Percentiles rank a stretch among this genome's conserved stretches.
Evolutionary conservation across 2,329 filamentous ascomycete genomes (phyloP).

Genomic region (Exophiala alcalophila): DNA sequence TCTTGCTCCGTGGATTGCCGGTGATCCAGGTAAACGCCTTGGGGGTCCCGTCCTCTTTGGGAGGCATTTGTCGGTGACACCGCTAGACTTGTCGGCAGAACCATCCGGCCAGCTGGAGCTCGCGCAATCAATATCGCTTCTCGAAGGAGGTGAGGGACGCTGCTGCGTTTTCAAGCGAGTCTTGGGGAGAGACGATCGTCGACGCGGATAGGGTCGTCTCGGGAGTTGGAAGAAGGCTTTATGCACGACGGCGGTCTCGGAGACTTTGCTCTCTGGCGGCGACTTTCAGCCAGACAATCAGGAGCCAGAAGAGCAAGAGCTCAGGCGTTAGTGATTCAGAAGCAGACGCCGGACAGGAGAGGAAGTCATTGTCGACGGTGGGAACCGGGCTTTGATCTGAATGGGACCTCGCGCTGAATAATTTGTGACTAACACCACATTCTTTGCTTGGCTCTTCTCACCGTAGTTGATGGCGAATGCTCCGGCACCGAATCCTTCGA

Average conservation of each 20-base stretch:
- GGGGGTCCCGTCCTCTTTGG: conserved; percentile 15
- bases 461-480: background rate
- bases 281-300: no score
- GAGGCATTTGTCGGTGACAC: conserved; percentile 23
- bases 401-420: conserved; percentile 15
- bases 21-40: conserved; percentile 20
- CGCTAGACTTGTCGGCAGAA: conserved; percentile 2
- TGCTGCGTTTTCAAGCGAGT: no score
- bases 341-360: no score
- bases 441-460: conserved; percentile 8
- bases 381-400: background rate
- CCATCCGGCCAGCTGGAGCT: conserved; percentile 11
- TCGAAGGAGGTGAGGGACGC: no score
- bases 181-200: no score
- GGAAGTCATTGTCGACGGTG: no score
- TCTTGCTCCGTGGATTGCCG: conserved; percentile 21
- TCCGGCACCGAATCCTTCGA: background rate
- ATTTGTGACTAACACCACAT: conserved; percentile 19
- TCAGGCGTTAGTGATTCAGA: no score
- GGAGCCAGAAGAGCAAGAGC: no score
- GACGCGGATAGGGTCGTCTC: no score
- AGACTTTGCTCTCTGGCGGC: conserved; percentile 8
- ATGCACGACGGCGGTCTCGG: conserved; percentile 2
- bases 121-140: no score
- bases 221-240: conserved; percentile 6